Evolutionary conservation across 176 grass and related monocot species (phyloP).

Genomic region (Poa annua): DNA sequence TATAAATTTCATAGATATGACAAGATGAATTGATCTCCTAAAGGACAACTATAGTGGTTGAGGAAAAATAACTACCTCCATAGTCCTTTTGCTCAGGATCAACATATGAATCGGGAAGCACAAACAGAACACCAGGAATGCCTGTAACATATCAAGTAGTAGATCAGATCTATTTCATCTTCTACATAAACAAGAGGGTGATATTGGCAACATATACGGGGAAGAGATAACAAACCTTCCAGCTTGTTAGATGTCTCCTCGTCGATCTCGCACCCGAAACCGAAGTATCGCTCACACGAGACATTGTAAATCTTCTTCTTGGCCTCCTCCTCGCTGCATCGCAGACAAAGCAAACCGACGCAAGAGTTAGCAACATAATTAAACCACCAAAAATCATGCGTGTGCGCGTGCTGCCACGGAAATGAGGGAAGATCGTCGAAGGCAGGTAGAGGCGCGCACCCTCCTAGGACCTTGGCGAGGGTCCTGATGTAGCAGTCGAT

Average conservation of each 20-base stretch:
- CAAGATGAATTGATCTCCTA: neutral
- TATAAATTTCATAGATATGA: neutral
- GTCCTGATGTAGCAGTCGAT: constrained; percentile 97
- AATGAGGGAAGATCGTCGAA: neutral
- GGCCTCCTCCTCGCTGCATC: constrained; percentile 77
- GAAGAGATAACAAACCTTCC: too few relatives aligned
- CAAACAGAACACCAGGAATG: too few relatives aligned
- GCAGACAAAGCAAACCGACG: neutral
- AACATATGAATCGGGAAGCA: too few relatives aligned
- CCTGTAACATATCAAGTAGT: too few relatives aligned
- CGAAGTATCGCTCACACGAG: constrained; percentile 77
- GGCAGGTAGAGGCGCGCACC: constrained; percentile 28
- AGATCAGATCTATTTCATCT: too few relatives aligned
- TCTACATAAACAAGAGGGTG: too few relatives aligned
- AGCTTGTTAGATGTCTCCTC: too few relatives aligned
- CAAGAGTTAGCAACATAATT: neutral
- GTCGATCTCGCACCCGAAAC: constrained; percentile 84
- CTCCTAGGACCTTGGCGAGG: constrained; percentile 82
- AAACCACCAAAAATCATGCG: neutral
- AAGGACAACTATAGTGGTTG: neutral
- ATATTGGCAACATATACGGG: too few relatives aligned
- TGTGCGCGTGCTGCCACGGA: neutral
- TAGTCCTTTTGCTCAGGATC: too few relatives aligned
- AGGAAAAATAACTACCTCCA: neutral
- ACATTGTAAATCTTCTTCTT: constrained; percentile 96